These are phyloP conservation scores for Schwanniomyces sp. DNA, from an alignment of 805 yeast genomes.

Conservation along the genomic window DNA sequence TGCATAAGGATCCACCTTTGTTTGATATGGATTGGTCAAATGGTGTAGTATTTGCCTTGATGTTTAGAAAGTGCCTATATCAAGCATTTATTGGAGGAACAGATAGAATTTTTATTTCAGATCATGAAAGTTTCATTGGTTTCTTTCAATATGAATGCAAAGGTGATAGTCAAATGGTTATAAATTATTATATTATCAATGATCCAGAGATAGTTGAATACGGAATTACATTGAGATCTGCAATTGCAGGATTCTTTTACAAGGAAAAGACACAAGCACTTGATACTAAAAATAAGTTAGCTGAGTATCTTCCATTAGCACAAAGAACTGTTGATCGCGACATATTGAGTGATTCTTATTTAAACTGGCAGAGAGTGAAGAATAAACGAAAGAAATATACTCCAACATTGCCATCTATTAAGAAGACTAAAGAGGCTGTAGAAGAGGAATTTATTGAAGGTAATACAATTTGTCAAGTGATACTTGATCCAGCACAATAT, in stretches of 20 bases:
- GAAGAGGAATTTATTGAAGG: background rate
- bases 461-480: slow-evolving; percentile 1
- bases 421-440: too few relatives aligned
- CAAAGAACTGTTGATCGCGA: too few relatives aligned
- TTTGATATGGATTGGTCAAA: background rate
- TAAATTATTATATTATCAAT: too few relatives aligned
- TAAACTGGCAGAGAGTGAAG: too few relatives aligned
- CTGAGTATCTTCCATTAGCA: too few relatives aligned
- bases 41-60: background rate
- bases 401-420: too few relatives aligned
- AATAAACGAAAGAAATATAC: too few relatives aligned
- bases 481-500: background rate
- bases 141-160: background rate
- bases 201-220: slow-evolving; percentile 5
- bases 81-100: slow-evolving; percentile 1
- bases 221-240: slow-evolving; percentile 5
- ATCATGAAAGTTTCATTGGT: background rate
- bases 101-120: background rate
- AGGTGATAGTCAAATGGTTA: background rate
- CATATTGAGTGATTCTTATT: too few relatives aligned
- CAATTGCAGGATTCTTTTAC: slow-evolving; percentile 3
- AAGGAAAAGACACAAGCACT: background rate
- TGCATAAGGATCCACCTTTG: too few relatives aligned
- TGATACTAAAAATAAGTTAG: background rate
- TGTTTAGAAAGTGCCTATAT: background rate